Percentiles rank a stretch among this genome's conserved stretches.
phyloP scores from a whole-genome alignment of 2,329 filamentous ascomycete genomes.

The Cercospora nicotianae region DNA sequence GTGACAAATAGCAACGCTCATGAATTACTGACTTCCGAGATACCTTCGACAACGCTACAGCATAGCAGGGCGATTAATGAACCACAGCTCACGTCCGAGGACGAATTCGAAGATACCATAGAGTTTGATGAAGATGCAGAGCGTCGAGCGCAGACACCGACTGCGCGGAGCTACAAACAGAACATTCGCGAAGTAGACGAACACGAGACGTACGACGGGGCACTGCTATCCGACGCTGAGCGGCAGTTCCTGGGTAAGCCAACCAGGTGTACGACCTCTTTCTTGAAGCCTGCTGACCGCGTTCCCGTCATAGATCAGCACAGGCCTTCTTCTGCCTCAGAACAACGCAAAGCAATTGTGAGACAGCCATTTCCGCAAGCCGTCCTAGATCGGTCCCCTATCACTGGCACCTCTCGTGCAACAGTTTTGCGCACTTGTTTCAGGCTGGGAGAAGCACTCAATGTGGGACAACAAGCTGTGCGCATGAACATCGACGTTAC shows the following conservation, averaged over 20 bases:
- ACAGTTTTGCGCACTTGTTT: constrained; percentile 61
- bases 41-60: not conserved
- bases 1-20: not conserved
- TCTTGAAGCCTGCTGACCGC: not conserved
- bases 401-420: constrained; percentile 54
- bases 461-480: constrained; percentile 48
- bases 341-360: constrained; percentile 46
- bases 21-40: not conserved
- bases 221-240: constrained; percentile 32
- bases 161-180: constrained; percentile 30
- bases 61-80: not conserved
- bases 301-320: not conserved
- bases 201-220: constrained; percentile 36
- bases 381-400: constrained; percentile 54
- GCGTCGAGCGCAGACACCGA: constrained; percentile 21
- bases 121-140: constrained; percentile 13
- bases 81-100: constrained; percentile 14
- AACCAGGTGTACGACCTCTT: not conserved
- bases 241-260: constrained; percentile 29
- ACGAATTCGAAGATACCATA: constrained; percentile 21
- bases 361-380: constrained; percentile 54
- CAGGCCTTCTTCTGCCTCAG: not conserved
- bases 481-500: constrained; percentile 52
- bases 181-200: constrained; percentile 35
- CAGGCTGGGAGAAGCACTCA: constrained; percentile 61